Evolutionary conservation across 495 filamentous ascomycete genomes (phyloP), one percentile per base, ranked within the genome.

Genomic region (Aspergillus coremiiformis): DNA sequence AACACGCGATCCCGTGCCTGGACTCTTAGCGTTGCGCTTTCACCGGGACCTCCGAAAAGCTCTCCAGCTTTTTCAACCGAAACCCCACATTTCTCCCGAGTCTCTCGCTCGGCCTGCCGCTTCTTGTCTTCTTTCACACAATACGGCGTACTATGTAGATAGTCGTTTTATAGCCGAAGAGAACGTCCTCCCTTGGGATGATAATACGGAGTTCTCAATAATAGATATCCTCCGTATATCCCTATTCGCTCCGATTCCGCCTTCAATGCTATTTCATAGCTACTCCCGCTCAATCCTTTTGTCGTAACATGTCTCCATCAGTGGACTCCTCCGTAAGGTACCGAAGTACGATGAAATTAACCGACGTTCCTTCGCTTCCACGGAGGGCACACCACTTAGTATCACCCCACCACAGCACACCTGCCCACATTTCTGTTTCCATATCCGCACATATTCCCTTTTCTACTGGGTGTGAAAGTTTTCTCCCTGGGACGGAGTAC

Each of bases 41-140:
- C 32, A 35, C 32, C 32, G 32, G 32, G 11, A 35, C 8, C 32
- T 35, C 32, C 32, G 32, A 35, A n/a, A n/a, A n/a, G n/a, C n/a
- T 46, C 44, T 46, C 44, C 44, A 46, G 44, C 23, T 29, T 46
- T 46, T 30, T 12, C 44, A 46, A 46, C 44, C 44, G 44, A 46
- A n/a, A 27, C 44, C 44, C 44, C 26, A 30, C 26, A 30, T 46
- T 46, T 46, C 44, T 27, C 26, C 44, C 17, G 24, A 30, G 32
- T 35, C 32, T 32, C 29, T 35, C 32, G 32, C 29, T 35, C 32
- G 32, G 32, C 9, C 32, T 35, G 32, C 32, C 32, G 32, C 32
- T 5, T 14, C 5, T n/a, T 35, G 12, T 14, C 5, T n/a, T 35
- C n/a, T 4, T 12, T 12, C 32, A 27, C 24, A 4, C 4, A 27